Conservation (phyloP, 768 basidiomycete species). For the Favolaschia claudopus region DNA sequence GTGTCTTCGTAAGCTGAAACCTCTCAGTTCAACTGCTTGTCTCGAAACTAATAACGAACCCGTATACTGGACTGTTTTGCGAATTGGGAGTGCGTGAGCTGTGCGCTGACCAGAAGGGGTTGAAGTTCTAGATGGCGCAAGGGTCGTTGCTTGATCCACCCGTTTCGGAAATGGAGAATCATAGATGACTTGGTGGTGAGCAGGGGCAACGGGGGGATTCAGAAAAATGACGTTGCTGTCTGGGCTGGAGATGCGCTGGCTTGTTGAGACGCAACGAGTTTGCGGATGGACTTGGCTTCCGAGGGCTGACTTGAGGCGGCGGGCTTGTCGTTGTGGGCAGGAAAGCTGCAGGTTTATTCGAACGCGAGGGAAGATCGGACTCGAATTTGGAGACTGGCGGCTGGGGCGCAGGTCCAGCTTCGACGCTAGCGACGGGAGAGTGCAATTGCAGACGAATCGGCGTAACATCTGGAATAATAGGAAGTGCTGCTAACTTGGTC, state of each 20-base stretch:
- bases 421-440: background rate
- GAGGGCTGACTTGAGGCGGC: slow-evolving; percentile 2
- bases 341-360: slow-evolving; percentile 2
- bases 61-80: no score
- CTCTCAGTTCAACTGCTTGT: background rate
- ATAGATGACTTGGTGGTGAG: background rate
- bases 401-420: background rate
- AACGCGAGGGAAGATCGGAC: background rate
- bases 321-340: slow-evolving; percentile 1
- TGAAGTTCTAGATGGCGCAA: slow-evolving; percentile 18
- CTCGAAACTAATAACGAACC: no score
- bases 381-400: slow-evolving; percentile 8
- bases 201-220: background rate
- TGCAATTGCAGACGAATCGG: slow-evolving; percentile 1
- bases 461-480: background rate
- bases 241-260: background rate
- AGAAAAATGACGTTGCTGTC: background rate
- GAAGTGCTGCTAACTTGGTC: background rate
- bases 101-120: slow-evolving; percentile 1
- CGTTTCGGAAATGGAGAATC: slow-evolving; percentile 23
- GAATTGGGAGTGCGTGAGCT: no score
- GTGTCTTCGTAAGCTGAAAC: slow-evolving; percentile 9
- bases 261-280: background rate
- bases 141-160: slow-evolving; percentile 8
- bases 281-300: slow-evolving; percentile 1